Evolutionary conservation across 805 yeast genomes (phyloP), one percentile per base, ranked within the genome.

Genomic region (Saccharomycopsis sp.): DNA sequence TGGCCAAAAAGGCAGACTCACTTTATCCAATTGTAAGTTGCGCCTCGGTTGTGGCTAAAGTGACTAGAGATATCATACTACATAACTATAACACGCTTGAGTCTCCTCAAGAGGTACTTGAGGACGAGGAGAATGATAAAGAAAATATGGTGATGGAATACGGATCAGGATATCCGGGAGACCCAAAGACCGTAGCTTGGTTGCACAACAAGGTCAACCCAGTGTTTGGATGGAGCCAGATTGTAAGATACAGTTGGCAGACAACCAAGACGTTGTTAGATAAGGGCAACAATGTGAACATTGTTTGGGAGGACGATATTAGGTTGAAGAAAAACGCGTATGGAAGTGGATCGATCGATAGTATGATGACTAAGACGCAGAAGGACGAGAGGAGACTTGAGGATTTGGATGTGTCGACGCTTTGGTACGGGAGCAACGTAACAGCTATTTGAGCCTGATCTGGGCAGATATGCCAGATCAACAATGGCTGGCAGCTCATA

Each of bases 141-240:
- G 60, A 59, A 18, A 64, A 61, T 15, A 70, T 67, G 44, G 64
- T 75, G 9, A 67, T 64, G 55, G 73, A 71, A 34, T 82, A 84
- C 73, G 99, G 99, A 1, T 88, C 96, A 0, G 99, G 99, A 0
- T 94, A 94, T 69, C 98, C 99, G 0, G 81, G 91, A 2, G 99
- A 94, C 70, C 95, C 97, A 2, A 81, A 82, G 61, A 92, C 99
- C 0, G 77, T 80, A n/a, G 65, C 65, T 41, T 94, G 97, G 97
- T 73, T 94, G 47, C 77, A 79, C 46, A 63, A 70, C 0, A 74
- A 77, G 23, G 81, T 88, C 29, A 89, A 89, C 67, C 79, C 79
- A 14, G 74, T 92, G 14, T 89, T 89, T 71, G 98, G 98, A 0
- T 94, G 98, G 98, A 78, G 82, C 54, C 71, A 75, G 4, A 79